Evolutionary conservation across 225 moss, liverwort and hornwort species (phyloP), one percentile per base, ranked within the genome.

Genomic region (Straminergon stramineum): DNA sequence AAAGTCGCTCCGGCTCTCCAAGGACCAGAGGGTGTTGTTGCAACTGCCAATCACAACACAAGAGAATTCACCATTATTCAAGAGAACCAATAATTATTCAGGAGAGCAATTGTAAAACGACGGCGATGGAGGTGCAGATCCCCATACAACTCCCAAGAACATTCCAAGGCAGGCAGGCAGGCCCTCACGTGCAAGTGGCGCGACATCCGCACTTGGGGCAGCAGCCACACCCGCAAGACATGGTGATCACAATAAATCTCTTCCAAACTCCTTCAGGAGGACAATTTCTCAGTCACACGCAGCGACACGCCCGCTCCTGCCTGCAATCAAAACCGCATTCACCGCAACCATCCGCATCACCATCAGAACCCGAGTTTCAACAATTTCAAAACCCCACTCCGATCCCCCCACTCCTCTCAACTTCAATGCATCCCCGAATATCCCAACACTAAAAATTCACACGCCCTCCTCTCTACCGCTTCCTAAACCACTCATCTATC

Each of bases 221-320:
- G 89, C 93, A 93, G 75, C 93, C 93, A 75, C 92, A 92, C 43
- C 58, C 91, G 90, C 93, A 93, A 84, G 93, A 93, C 93, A 93
- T 93, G 89, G 87, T 79, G 89, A 39, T 61, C 76, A 37, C 24
- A 84, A 12, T 15, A 45, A 63, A 63, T 16, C 7, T 45, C 32
- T 62, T 45, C 51, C 28, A 30, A 82, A 76, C 43, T 75, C 45
- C 39, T 56, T 68, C 61, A 11, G 39, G 31, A 34, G 10, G 1
- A 87, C 7, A 32, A 20, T 31, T 66, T 83, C 26, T 8, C 37
- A 52, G 20, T 7, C 48, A 13, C 57, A 34, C 61, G 34, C 75
- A 75, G 19, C n/a, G 64, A 52, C 52, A 39, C 39, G n/a, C 37
- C 51, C 28, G 31, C 69, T 62, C 63, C 63, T 45, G 15, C 22